phyloP scores from a whole-genome alignment of 768 basidiomycete species.

The Suillus plorans region DNA sequence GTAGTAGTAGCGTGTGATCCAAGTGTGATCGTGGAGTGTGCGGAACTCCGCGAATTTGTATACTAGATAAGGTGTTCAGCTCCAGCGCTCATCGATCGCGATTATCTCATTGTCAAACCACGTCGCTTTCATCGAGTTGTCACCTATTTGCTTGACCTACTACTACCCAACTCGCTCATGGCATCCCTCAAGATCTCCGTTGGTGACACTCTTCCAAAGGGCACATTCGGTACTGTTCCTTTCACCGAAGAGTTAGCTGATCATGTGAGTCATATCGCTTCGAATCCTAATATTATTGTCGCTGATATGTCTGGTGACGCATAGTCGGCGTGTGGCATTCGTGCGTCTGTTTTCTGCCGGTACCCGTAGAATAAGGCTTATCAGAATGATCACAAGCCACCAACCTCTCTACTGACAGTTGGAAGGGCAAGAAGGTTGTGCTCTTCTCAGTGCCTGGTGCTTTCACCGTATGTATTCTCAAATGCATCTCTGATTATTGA shows the following conservation, averaged over 20 bases:
- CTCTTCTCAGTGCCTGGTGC: conserved; percentile 78
- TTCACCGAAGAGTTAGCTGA: conserved; percentile 64
- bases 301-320: conserved; percentile 1
- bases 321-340: conserved; percentile 61
- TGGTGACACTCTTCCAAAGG: conserved; percentile 50
- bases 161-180: conserved; percentile 2
- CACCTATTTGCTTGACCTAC: too few relatives aligned
- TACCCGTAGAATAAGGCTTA: not conserved
- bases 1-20: too few relatives aligned
- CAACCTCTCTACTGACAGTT: conserved; percentile 55
- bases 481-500: not conserved
- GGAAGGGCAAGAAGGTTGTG: conserved; percentile 84
- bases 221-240: conserved; percentile 52
- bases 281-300: not conserved
- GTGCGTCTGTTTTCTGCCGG: conserved; percentile 40
- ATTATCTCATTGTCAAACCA: not conserved
- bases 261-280: conserved; percentile 38
- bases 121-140: not conserved
- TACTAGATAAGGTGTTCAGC: not conserved
- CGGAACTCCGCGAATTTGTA: not conserved
- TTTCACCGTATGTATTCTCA: conserved; percentile 60
- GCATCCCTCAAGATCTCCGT: conserved; percentile 43
- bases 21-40: too few relatives aligned
- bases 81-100: not conserved
- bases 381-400: conserved; percentile 37